Evolutionary conservation across 1,284 basidiomycete genomes (phyloP).

Genomic region (Sporisorium graminicola): DNA sequence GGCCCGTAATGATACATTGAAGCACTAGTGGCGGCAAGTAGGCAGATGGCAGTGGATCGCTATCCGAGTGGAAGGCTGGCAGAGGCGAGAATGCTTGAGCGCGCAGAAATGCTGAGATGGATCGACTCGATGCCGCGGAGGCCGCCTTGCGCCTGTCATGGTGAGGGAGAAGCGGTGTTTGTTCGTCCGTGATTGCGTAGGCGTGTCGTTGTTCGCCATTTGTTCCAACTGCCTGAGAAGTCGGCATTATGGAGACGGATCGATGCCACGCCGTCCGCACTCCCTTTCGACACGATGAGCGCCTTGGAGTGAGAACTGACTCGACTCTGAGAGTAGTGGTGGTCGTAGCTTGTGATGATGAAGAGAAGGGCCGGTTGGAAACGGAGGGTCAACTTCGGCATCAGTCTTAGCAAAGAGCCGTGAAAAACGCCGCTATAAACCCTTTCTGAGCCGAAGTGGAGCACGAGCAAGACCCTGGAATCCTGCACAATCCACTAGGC

Average conservation of each 20-base stretch:
- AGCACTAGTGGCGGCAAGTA: slow-evolving; percentile 37
- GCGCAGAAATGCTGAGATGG: slow-evolving; percentile 1
- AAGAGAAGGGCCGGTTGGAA: not conserved
- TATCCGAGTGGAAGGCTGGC: slow-evolving; percentile 10
- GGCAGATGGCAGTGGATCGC: slow-evolving; percentile 13
- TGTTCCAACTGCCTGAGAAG: not conserved
- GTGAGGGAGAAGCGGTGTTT: slow-evolving; percentile 14
- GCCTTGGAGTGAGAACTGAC: not conserved
- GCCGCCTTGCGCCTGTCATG: not conserved
- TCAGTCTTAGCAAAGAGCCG: not conserved
- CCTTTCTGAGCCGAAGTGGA: not conserved
- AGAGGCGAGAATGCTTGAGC: slow-evolving; percentile 24
- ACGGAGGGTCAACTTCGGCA: not conserved
- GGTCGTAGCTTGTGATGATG: not conserved
- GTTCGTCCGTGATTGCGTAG: slow-evolving; percentile 1
- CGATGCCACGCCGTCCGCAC: not conserved
- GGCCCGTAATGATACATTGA: slow-evolving; percentile 46
- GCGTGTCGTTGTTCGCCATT: not conserved
- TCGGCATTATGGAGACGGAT: not conserved
- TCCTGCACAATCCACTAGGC: not conserved
- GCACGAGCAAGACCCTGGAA: slow-evolving; percentile 8
- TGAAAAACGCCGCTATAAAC: not conserved
- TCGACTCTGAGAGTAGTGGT: not conserved
- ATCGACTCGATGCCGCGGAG: not conserved
- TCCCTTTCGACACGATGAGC: not conserved